These are phyloP conservation scores for Mortierella sp. DNA, from an alignment of 371 early-diverging fungal species.

Conservation along the genomic window DNA sequence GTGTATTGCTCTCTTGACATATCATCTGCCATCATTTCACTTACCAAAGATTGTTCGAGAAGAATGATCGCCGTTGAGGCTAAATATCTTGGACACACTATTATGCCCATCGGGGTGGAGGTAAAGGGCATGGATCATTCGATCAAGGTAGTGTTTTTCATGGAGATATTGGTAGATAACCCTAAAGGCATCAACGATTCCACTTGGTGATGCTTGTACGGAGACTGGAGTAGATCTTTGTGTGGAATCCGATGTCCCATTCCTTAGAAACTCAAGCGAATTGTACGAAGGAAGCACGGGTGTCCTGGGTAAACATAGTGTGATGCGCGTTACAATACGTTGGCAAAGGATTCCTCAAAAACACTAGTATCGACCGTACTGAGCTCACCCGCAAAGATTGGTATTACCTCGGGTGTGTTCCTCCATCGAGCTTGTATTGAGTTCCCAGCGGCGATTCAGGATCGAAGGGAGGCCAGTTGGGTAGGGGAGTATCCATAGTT, in stretches of 20 bases:
- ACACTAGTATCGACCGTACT: too few species aligned
- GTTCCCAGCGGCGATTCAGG: background rate
- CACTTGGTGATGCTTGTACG: background rate
- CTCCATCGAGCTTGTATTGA: background rate
- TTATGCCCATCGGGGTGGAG: background rate
- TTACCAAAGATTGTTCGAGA: slow-evolving; percentile 26
- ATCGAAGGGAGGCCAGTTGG: slow-evolving; percentile 3
- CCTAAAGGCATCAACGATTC: slow-evolving; percentile 7
- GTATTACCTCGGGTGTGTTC: background rate
- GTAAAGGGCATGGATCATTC: slow-evolving; percentile 32
- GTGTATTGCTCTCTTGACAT: too few species aligned
- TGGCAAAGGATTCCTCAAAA: too few species aligned
- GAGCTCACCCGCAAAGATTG: too few species aligned
- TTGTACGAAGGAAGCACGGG: background rate
- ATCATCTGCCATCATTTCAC: background rate
- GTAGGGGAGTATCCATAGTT: slow-evolving; percentile 6
- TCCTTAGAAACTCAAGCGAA: background rate
- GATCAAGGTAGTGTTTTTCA: slow-evolving; percentile 41
- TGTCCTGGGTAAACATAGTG: background rate
- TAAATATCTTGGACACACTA: background rate
- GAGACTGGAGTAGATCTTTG: background rate
- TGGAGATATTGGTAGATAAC: slow-evolving; percentile 19
- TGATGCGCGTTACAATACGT: background rate
- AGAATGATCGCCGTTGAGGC: background rate
- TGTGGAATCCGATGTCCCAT: background rate